Evolutionary conservation across 2,329 filamentous ascomycete species (phyloP).

Genomic region (Beauveria sp.): DNA sequence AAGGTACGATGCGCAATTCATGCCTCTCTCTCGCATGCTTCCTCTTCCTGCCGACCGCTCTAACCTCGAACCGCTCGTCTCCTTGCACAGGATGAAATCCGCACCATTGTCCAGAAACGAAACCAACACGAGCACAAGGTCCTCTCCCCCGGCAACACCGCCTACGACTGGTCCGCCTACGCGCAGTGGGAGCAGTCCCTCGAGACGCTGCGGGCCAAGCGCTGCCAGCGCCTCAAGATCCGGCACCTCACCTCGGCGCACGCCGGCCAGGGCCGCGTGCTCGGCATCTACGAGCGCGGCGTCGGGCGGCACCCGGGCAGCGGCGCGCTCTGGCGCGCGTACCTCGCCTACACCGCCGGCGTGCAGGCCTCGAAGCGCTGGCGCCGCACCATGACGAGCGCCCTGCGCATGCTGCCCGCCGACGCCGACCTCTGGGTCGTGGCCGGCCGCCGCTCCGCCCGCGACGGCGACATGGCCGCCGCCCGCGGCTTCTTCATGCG

Average conservation of each 20-base stretch:
- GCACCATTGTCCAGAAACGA: slow-evolving; percentile 78
- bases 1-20: slow-evolving; percentile 42
- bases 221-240: slow-evolving; percentile 73
- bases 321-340: slow-evolving; percentile 78
- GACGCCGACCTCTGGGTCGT: slow-evolving; percentile 81
- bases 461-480: slow-evolving; percentile 77
- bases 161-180: slow-evolving; percentile 78
- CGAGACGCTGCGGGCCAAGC: slow-evolving; percentile 72
- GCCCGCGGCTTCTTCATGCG: slow-evolving; percentile 82
- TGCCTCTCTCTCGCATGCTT: too few relatives aligned
- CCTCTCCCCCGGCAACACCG: slow-evolving; percentile 68
- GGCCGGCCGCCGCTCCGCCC: slow-evolving; percentile 70
- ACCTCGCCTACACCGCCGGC: slow-evolving; percentile 71
- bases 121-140: slow-evolving; percentile 91
- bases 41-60: neutral
- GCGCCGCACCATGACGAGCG: slow-evolving; percentile 56
- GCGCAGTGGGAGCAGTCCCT: slow-evolving; percentile 63
- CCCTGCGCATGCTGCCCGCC: slow-evolving; percentile 77
- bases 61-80: neutral
- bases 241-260: slow-evolving; percentile 57
- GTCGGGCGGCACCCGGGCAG: slow-evolving; percentile 79
- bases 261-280: slow-evolving; percentile 72
- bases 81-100: slow-evolving; percentile 68
- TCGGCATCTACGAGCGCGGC: slow-evolving; percentile 81
- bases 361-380: slow-evolving; percentile 60